Conservation (phyloP, 73 alveolate species). For the Diophrys sp. region DNA sequence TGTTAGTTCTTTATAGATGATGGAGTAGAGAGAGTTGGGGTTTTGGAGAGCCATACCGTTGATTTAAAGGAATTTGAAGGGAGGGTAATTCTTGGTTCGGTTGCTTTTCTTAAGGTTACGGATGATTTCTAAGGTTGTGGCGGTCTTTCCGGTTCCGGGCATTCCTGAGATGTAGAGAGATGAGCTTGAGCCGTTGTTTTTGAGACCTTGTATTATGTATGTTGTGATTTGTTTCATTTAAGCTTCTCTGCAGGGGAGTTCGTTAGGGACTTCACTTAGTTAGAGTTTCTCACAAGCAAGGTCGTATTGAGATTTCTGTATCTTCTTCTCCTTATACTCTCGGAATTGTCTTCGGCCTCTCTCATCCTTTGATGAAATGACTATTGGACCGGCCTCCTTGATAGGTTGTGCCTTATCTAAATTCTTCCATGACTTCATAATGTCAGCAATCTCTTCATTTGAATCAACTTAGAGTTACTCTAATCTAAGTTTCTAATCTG, state of each 20-base stretch:
- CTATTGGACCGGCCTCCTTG: no score
- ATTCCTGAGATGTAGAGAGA: constrained; percentile 61
- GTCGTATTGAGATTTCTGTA: neutral
- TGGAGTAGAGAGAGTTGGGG: constrained; percentile 16
- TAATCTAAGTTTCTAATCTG: neutral
- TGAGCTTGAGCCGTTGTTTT: neutral
- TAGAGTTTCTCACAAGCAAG: neutral
- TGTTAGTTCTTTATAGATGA: constrained; percentile 25
- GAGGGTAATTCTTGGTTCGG: neutral
- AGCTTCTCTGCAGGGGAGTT: constrained; percentile 10
- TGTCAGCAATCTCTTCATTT: neutral
- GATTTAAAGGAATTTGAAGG: constrained; percentile 39
- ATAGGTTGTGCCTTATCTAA: no score
- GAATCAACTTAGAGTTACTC: neutral
- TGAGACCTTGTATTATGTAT: neutral
- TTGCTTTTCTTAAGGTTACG: constrained; percentile 18
- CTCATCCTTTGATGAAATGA: neutral
- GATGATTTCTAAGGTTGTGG: constrained; percentile 43
- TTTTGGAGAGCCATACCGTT: constrained; percentile 54
- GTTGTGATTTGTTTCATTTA: neutral
- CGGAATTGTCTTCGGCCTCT: neutral
- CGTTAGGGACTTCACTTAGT: neutral
- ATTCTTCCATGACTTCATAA: neutral
- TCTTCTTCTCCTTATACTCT: neutral
- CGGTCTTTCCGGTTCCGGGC: constrained; percentile 79